Evolutionary conservation across 1,139 yeast species (phyloP), one percentile per base, ranked within the genome.

Genomic region (Sugiyamaella castrensis): DNA sequence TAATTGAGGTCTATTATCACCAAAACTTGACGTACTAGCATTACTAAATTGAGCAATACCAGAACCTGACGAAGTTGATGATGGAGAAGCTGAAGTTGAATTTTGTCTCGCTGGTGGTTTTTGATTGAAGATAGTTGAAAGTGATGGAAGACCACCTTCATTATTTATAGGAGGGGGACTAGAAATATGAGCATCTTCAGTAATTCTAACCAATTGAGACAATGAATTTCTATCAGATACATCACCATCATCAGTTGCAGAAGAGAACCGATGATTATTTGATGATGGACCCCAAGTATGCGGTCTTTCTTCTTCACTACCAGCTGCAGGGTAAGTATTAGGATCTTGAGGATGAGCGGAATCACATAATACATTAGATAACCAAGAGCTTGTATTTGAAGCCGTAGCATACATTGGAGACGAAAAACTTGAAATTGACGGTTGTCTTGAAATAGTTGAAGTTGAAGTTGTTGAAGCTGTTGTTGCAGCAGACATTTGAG

Each of bases 251-350:
- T 58, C 62, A 29, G 61, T 52, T 1, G 57, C 57, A 9, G 59
- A 53, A 16, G 62, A 59, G 39, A 53, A 55, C 15, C 63, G 51
- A 43, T 59, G 57, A 34, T 51, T 48, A 32, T 51, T 51, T 4
- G 49, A 39, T 13, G 63, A 53, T 1, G 67, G 67, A 8, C 68
- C 67, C 68, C 68, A 64, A 5, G 68, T 63, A 43, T 60, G 62
- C 1, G 67, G 67, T 10, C 68, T 52, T 33, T 62, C 64, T 34
- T 63, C 66, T 32, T 54, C 62, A 31, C 37, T 24, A 8, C 12
- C 35, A 2, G 55, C 50, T 8, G 53, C 46, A 8, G 51, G 45
- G 8, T 37, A 12, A 27, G 51, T 2, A 37, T 44, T 47, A 33
- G 47, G 46, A 41, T 40, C 48, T 26, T 33, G 43, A 19, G 45